These are phyloP conservation scores for Paramecium octaurelia DNA, from an alignment of 73 alveolate genomes.

Conservation along the genomic window DNA sequence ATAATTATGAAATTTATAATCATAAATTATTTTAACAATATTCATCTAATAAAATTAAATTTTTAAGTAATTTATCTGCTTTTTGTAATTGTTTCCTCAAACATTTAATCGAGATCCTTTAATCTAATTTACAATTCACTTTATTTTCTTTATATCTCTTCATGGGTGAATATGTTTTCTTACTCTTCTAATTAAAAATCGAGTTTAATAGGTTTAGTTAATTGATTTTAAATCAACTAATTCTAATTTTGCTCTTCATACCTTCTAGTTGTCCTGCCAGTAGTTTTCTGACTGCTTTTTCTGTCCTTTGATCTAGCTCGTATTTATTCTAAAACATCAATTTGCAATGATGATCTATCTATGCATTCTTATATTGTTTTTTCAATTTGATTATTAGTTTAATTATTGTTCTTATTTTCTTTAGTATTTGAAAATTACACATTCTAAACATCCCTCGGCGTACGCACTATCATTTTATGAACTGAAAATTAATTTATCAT, in stretches of 20 bases:
- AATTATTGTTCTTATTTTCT: background rate
- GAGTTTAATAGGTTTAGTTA: background rate
- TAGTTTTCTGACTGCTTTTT: background rate
- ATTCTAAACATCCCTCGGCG: background rate
- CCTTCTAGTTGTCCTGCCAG: background rate
- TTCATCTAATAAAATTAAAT: background rate
- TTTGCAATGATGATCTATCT: background rate
- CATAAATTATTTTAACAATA: background rate
- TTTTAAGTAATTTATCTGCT: background rate
- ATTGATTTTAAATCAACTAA: background rate
- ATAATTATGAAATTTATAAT: background rate
- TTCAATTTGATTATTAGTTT: background rate
- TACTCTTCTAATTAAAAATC: background rate
- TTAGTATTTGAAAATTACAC: background rate
- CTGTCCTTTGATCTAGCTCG: constrained; percentile 38
- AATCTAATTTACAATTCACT: background rate
- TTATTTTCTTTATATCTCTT: background rate
- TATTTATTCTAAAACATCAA: background rate
- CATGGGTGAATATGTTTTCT: background rate
- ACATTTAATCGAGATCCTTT: background rate
- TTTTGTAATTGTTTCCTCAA: background rate
- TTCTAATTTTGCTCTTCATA: background rate
- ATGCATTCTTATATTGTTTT: background rate
- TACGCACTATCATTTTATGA: background rate
- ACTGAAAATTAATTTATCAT: background rate